Percentiles rank a stretch among this genome's conserved stretches.
Conservation (phyloP, 2,329 filamentous ascomycete species). For the Verticillium isaacii region DNA sequence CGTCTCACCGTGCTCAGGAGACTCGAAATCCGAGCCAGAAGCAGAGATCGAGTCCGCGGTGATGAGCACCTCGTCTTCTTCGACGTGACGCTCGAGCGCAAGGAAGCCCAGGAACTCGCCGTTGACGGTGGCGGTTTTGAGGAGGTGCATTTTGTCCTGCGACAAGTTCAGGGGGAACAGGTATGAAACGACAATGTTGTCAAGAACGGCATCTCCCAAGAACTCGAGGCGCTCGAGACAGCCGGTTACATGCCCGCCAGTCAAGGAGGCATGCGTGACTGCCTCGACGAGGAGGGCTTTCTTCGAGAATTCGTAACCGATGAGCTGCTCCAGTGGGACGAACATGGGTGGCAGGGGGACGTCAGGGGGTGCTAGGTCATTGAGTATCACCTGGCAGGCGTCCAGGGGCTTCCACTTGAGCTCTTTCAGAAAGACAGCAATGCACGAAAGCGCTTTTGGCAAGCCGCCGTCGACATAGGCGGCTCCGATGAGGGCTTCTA, state of each 20-base stretch:
- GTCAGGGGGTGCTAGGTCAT: conserved; percentile 29
- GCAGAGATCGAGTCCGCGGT: background rate
- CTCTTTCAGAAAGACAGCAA: conserved; percentile 62
- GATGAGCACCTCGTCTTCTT: conserved; percentile 14
- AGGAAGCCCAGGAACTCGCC: conserved; percentile 74
- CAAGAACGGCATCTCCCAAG: conserved; percentile 79
- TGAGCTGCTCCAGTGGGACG: conserved; percentile 53
- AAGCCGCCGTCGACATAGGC: conserved; percentile 67
- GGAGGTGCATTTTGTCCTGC: conserved; percentile 64
- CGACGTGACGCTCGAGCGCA: conserved; percentile 51
- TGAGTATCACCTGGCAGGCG: conserved; percentile 36
- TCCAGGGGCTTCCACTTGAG: conserved; percentile 46
- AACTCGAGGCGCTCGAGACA: conserved; percentile 77
- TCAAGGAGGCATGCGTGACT: conserved; percentile 68
- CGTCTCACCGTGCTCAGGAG: background rate
- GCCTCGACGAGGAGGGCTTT: conserved; percentile 70
- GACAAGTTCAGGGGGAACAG: conserved; percentile 45
- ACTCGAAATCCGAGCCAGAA: background rate
- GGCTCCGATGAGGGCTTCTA: conserved; percentile 80
- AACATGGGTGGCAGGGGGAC: conserved; percentile 34
- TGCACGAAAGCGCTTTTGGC: conserved; percentile 55
- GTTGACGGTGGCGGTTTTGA: conserved; percentile 75
- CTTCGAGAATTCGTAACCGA: conserved; percentile 69
- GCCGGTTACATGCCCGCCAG: conserved; percentile 37
- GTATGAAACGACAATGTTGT: conserved; percentile 65